Evolutionary conservation across 176 grass and related monocot species (phyloP), one percentile per base, ranked within the genome.

Genomic region (maize (Zea mays)): DNA sequence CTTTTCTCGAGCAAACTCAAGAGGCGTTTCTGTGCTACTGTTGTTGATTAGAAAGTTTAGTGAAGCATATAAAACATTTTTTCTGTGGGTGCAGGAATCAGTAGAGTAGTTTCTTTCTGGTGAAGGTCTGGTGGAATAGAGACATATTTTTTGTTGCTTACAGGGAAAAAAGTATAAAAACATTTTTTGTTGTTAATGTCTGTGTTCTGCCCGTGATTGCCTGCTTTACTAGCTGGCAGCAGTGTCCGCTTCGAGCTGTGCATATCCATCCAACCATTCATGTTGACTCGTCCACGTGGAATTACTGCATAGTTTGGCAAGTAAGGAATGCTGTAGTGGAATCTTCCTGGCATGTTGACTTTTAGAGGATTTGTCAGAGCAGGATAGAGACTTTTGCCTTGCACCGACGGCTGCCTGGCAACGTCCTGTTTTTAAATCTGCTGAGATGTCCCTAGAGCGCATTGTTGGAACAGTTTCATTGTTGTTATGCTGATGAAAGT

Each of bases 191-290:
- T 87, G 49, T 57, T 51, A 43, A 17, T 37, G 6, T 44, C 17
- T 79, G 14, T 63, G 70, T 41, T 21, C 54, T 79, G 37, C 81
- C 59, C 71, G 81, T 88, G 76, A 80, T 84, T 40, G 7, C 86
- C 67, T 84, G 76, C 64, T 80, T 84, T 50, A 74, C 62, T 64
- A 46, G 20, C 74, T 70, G 63, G 38, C 43, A 12, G 45, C 43
- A 17, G 38, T 37, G 55, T 84, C 46, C 47, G 9, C 63, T 79
- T 74, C 27, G 61, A 47, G 8, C 13, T 15, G 62, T 34, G 45
- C n/a, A 6, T 54, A 41, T 66, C 19, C 12, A 42, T 13, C 67
- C 20, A 70, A 5, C 10, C 2, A 4, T 83, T 21, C 52, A 69
- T 48, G 62, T 57, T 83, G 52, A 62, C 55, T 50, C 45, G n/a